These are phyloP conservation scores for Tuber calosporum DNA, from an alignment of 495 filamentous ascomycete genomes.

Conservation along the genomic window DNA sequence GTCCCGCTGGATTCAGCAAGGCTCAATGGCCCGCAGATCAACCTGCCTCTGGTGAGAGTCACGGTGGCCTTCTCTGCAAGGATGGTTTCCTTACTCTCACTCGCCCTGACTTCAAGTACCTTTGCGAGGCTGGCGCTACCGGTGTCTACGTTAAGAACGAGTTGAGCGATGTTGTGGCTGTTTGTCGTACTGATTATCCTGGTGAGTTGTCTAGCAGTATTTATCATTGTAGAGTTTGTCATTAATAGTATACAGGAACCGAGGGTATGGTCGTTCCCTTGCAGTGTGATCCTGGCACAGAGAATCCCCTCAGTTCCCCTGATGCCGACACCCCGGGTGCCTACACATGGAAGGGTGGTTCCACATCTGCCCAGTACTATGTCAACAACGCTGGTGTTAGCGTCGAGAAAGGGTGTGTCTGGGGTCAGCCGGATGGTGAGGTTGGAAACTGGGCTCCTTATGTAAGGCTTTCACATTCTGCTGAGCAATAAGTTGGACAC, in stretches of 20 bases:
- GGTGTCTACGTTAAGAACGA: constrained; percentile 68
- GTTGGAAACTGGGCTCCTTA: constrained; percentile 84
- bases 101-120: constrained; percentile 55
- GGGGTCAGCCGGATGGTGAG: constrained; percentile 53
- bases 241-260: constrained; percentile 48
- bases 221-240: neutral
- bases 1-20: constrained; percentile 86
- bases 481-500: neutral
- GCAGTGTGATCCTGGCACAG: constrained; percentile 51
- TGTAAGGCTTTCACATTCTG: constrained; percentile 10
- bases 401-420: constrained; percentile 66
- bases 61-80: constrained; percentile 82
- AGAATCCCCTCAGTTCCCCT: constrained; percentile 64
- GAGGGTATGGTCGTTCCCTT: constrained; percentile 79
- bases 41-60: constrained; percentile 73
- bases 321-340: constrained; percentile 53
- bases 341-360: constrained; percentile 64
- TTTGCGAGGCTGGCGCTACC: constrained; percentile 69
- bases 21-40: constrained; percentile 80
- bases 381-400: constrained; percentile 71
- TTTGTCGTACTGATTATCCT: constrained; percentile 96
- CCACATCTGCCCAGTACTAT: constrained; percentile 93
- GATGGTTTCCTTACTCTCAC: constrained; percentile 72
- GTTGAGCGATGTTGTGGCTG: constrained; percentile 55
- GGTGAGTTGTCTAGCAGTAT: constrained; percentile 47